Base-by-base conservation (phyloP, 768 basidiomycete genomes). In the Trametes sanguinea region DNA sequence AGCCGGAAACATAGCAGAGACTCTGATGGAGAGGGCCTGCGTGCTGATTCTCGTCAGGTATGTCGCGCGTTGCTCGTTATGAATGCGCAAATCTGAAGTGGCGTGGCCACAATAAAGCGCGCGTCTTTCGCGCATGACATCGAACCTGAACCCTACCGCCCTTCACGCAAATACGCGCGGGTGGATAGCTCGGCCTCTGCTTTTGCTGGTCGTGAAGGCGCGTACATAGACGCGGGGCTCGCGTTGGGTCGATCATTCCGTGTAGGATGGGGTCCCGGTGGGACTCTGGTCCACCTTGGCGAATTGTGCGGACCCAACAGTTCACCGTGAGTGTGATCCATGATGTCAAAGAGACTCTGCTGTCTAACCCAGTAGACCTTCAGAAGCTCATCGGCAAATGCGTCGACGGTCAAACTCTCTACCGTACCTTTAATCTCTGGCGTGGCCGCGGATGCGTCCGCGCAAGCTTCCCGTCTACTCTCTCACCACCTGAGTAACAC, bases 221-320 rank as follows among this genome's bases (percentile, higher is more conserved):
- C 82, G 32, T 76, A 86, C 46, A 77, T 85, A 10, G 96, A 99
- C 74, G 90, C 92, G 14, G 95, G 94, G 0, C 77, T 98, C 39
- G 83, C 90, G 0, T 77, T 95, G 58, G 95, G 95, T 11, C 84
- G 94, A 16, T 92, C 91, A 11, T 97, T 94, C 74, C 83, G 94
- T 59, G 92, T 90, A 2, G 87, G 92, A 4, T 98, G 95, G 94
- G 93, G 95, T 17, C 88, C 91, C 1, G 82, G 84, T 40, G 94
- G 94, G 0, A 80, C 78, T 42, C 71, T 98, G 6, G 87, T 87
- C 10, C 89, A 93, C 73, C 73, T 89, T 10, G 95, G 93, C n/a
- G 79, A 79, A 51, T 75, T 96, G 64, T 88, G 90, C 75, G 76
- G 79, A 6, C 86, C 88, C 29, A 75, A 70, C 4, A 76, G 79